Evolutionary conservation across 495 filamentous ascomycete species (phyloP), one percentile per base, ranked within the genome.

Genomic region (Aspergillus wentii): DNA sequence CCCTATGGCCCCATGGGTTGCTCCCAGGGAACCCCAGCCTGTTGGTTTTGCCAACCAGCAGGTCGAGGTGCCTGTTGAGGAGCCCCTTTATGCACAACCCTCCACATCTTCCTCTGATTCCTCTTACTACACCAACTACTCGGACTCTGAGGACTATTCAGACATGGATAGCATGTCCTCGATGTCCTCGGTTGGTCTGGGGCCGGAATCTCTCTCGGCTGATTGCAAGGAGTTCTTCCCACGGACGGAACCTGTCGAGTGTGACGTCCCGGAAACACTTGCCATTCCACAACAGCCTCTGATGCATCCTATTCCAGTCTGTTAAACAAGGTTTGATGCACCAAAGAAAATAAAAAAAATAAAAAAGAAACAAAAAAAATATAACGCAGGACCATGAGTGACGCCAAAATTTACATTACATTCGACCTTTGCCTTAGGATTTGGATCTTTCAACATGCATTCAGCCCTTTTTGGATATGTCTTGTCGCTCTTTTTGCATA

Each of bases 121-220:
- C 1, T 67, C 64, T 13, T 52, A n/a, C n/a, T n/a, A n/a, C n/a
- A n/a, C 39, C 5, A n/a, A 64, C 30, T 66, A 64, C 49, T 69
- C 66, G 13, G 61, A 55, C 32, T 66, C 67, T 18, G 64, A 68
- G 47, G 64, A 66, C 30, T 64, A 62, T 43, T 47, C 61, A 17
- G 66, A 70, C 38, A 30, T 62, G 30, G 58, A 66, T 20, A 67
- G 50, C 38, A 44, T 57, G 18, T 55, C 57, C 15, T 55, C 56
- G 8, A 53, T 69, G 52, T 67, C 67, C 29, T 67, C 69, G 9
- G 35, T 54, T 4, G 49, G 54, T 18, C 54, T 55, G 25, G 54
- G 61, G 25, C 49, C 56, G 27, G 57, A 63, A 19, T 37, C 49
- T n/a, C n/a, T n/a, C n/a, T n/a, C n/a, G n/a, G n/a, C n/a, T 7